phyloP scores from a whole-genome alignment of 495 filamentous ascomycete genomes.

The Lindgomyces ingoldianus region DNA sequence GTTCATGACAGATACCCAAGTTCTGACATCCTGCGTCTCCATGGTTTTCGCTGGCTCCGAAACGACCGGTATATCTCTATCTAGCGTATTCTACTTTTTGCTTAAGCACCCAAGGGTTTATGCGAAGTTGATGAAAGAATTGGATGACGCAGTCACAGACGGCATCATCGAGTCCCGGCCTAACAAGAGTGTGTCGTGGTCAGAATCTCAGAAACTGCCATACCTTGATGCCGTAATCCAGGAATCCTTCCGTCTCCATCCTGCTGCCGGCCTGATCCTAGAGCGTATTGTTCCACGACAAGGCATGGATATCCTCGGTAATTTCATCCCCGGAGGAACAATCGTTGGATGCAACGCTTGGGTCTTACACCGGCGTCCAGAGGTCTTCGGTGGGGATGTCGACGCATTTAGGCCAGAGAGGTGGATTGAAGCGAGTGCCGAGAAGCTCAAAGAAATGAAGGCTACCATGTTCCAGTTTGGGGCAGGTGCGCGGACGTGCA shows the following conservation, averaged over 20 bases:
- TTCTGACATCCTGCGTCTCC: conserved; percentile 64
- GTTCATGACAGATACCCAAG: conserved; percentile 65
- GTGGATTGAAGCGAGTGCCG: conserved; percentile 54
- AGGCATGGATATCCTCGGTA: conserved; percentile 55
- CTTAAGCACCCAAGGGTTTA: conserved; percentile 44
- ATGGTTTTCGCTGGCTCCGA: conserved; percentile 59
- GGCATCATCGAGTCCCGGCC: conserved; percentile 41
- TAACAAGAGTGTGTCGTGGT: conserved; percentile 47
- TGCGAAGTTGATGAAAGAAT: conserved; percentile 46
- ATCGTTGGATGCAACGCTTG: conserved; percentile 63
- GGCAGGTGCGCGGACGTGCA: conserved; percentile 65
- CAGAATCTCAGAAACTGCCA: conserved; percentile 50
- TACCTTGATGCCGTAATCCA: conserved; percentile 72
- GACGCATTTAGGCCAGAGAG: conserved; percentile 57
- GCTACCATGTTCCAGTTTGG: conserved; percentile 59
- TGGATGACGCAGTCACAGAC: conserved; percentile 42
- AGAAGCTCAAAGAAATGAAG: conserved; percentile 50
- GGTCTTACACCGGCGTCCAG: conserved; percentile 56
- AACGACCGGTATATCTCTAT: conserved; percentile 49
- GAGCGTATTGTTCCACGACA: conserved; percentile 64
- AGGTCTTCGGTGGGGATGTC: conserved; percentile 57
- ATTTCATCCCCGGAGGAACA: conserved; percentile 56
- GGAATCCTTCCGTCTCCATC: conserved; percentile 68
- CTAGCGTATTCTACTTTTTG: conserved; percentile 47
- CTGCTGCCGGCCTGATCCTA: conserved; percentile 61